Evolutionary conservation across 2,329 filamentous ascomycete species (phyloP).

Genomic region (Pseudopyrenochaeta lycopersici): DNA sequence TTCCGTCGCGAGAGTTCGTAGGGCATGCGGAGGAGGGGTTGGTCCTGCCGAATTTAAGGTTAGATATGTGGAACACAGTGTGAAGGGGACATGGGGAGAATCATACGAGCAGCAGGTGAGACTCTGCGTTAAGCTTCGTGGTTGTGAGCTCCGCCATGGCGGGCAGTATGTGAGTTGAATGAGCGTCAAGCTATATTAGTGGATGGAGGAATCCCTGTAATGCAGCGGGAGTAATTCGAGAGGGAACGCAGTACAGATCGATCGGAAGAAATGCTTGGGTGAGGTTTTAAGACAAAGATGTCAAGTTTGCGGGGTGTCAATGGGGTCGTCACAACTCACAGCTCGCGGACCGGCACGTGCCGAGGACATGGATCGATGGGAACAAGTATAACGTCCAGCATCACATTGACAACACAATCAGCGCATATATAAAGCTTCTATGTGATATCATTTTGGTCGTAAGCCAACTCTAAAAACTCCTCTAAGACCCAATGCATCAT

Average conservation of each 20-base stretch:
- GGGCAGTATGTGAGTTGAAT: slow-evolving; percentile 7
- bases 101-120: slow-evolving; percentile 76
- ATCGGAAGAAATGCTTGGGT: not conserved
- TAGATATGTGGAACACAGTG: not conserved
- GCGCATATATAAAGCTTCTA: slow-evolving; percentile 19
- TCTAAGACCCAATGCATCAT: slow-evolving; percentile 51
- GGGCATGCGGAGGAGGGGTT: slow-evolving; percentile 90
- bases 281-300: slow-evolving; percentile 10
- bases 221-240: not conserved
- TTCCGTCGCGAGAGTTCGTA: slow-evolving; percentile 93
- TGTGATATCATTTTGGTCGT: slow-evolving; percentile 45
- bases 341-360: slow-evolving; percentile 25
- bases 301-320: slow-evolving; percentile 25
- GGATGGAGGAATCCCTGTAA: not conserved
- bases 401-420: not conserved
- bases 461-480: slow-evolving; percentile 49
- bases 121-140: slow-evolving; percentile 76
- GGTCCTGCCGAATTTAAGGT: slow-evolving; percentile 69
- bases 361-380: not conserved
- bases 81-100: not conserved
- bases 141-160: slow-evolving; percentile 60
- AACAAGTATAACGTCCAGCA: not conserved
- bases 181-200: not conserved
- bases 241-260: not conserved
- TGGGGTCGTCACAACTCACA: slow-evolving; percentile 28